Evolutionary conservation across 2,329 filamentous ascomycete genomes (phyloP), one percentile per base, ranked within the genome.

Genomic region (Penicillium expansum): DNA sequence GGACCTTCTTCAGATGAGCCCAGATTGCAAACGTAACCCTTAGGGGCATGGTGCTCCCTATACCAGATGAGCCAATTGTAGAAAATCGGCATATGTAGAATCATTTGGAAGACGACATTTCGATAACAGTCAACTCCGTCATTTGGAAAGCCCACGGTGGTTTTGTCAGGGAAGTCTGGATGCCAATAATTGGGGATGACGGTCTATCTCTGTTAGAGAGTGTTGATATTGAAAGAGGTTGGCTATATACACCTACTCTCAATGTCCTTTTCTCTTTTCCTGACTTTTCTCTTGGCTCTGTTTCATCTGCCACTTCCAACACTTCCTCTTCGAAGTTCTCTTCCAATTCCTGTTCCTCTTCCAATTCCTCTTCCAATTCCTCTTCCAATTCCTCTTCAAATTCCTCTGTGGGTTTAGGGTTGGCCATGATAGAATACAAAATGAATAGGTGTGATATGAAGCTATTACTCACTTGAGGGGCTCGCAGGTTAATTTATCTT

Each of bases 81-180:
- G 24, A 73, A 53, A 1, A 61, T 10, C 2, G 67, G 64, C 1
- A 59, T 61, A 58, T 71, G 66, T n/a, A 72, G 56, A 24, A 72
- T 53, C 39, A 66, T 30, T 14, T 63, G 53, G 6, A 70, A 56
- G 14, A 52, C 50, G 8, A 59, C 57, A 57, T 71, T 73, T 18
- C 69, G 64, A 58, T 72, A 73, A 54, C 70, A 71, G 10, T 11
- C 43, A 30, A 22, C 52, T 43, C 9, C 18, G 0, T 0, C 1
- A 16, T 57, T 62, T 1, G 8, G 4, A 18, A 63, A 59, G 9
- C 62, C 60, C 14, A n/a, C 8, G 10, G 30, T 16, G 11, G 48
- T 47, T 22, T 16, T 24, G 5, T 37, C 7, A 13, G 33, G 33
- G 9, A 52, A 16, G 18, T 14, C 16, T 4, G 41, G 18, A 22